These are phyloP conservation scores for Mucor mucedo DNA, from an alignment of 371 early-diverging fungal genomes.

Conservation along the genomic window DNA sequence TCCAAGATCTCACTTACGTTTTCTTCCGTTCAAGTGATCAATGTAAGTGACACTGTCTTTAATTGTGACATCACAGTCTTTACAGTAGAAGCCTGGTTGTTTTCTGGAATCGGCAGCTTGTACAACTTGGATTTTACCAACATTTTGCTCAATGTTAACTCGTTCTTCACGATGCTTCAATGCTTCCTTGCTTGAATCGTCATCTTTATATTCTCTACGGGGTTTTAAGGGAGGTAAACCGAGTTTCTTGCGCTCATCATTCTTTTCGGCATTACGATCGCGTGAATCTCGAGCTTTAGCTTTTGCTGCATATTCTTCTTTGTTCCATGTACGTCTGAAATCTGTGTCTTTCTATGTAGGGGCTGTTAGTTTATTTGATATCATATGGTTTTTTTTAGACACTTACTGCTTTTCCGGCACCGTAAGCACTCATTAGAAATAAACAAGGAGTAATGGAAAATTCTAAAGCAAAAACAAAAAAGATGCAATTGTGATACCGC, in stretches of 20 bases:
- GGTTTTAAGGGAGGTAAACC: constrained; percentile 44
- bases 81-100: constrained; percentile 93
- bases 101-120: constrained; percentile 57
- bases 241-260: constrained; percentile 45
- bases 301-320: constrained; percentile 60
- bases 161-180: constrained; percentile 54
- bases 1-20: constrained; percentile 61
- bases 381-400: neutral
- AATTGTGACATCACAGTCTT: constrained; percentile 83
- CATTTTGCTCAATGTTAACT: constrained; percentile 71
- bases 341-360: constrained; percentile 48
- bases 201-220: constrained; percentile 34
- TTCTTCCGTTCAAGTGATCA: constrained; percentile 91
- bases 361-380: neutral
- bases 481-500: too few species aligned
- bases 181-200: constrained; percentile 36
- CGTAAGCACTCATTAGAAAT: constrained; percentile 32
- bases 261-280: constrained; percentile 42
- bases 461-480: too few species aligned
- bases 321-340: constrained; percentile 72
- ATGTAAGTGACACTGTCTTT: constrained; percentile 87
- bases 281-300: constrained; percentile 55
- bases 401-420: constrained; percentile 35
- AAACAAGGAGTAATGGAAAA: neutral
- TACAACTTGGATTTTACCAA: constrained; percentile 87